Evolutionary conservation across 306 rosid genomes (phyloP).

Genomic region (Coriaria nepalensis): DNA sequence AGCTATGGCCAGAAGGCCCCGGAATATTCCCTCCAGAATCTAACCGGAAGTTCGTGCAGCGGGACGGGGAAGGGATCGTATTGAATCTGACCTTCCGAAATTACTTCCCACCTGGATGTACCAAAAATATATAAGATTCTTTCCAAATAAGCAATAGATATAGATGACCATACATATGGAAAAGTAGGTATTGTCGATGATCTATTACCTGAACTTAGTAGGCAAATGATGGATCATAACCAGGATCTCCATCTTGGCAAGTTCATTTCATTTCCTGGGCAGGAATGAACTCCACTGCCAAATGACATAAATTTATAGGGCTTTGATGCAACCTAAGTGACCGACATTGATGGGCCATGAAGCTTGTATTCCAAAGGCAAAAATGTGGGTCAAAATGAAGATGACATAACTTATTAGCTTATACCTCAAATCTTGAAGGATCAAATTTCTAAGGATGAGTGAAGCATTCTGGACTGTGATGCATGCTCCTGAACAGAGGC

Average conservation of each 20-base stretch:
- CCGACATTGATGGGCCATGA: not conserved
- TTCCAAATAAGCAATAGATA: not conserved
- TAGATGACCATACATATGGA: not conserved
- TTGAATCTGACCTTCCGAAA: constrained; percentile 1
- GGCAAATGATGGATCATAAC: constrained; percentile 77
- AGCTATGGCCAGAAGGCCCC: not conserved
- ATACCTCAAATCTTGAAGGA: constrained; percentile 90
- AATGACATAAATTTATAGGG: constrained; percentile 91
- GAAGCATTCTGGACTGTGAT: constrained; percentile 70
- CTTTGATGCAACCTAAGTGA: constrained; percentile 55
- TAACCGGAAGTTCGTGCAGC: constrained; percentile 6
- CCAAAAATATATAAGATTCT: not conserved
- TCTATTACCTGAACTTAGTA: constrained; percentile 62
- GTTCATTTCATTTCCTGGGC: constrained; percentile 95
- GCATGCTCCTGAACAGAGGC: constrained; percentile 90
- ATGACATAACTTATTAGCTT: constrained; percentile 3
- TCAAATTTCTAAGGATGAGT: constrained; percentile 60
- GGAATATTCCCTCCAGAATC: constrained; percentile 4
- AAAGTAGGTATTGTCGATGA: not conserved
- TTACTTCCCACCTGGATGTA: constrained; percentile 11
- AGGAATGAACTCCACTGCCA: constrained; percentile 84
- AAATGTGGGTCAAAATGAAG: not conserved
- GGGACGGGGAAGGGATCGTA: constrained; percentile 11
- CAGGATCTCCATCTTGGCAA: constrained; percentile 77
- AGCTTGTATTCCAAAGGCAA: not conserved